A percentile compares a stretch with the other conserved stretches of the same genome.
Conservation (phyloP, 805 yeast genomes). For the Komagataella populi region DNA sequence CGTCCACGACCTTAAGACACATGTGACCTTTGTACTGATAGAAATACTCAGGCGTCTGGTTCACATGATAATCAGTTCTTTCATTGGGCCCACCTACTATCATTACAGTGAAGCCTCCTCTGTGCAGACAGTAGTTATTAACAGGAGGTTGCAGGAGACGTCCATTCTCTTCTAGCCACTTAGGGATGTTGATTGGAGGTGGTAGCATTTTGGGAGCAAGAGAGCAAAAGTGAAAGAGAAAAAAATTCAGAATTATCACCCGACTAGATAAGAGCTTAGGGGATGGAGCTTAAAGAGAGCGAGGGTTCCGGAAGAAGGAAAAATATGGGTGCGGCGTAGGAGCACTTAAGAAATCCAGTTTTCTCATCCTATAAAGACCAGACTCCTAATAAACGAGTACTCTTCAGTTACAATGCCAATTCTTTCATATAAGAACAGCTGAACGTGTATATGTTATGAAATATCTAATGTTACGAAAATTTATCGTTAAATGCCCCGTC, state of each 20-base stretch:
- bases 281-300: neutral
- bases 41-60: conserved; percentile 92
- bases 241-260: neutral
- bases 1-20: conserved; percentile 74
- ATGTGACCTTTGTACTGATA: conserved; percentile 78
- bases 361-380: too few species aligned
- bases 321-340: too few species aligned
- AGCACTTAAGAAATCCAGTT: too few species aligned
- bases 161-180: conserved; percentile 70
- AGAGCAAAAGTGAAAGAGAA: neutral
- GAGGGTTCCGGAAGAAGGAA: neutral
- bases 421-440: neutral
- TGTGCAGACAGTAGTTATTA: conserved; percentile 77
- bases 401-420: neutral
- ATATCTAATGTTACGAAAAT: neutral
- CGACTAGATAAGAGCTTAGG: neutral
- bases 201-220: conserved; percentile 27
- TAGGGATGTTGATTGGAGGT: conserved; percentile 62
- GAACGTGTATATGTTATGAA: neutral
- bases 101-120: conserved; percentile 92
- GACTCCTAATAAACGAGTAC: neutral
- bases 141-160: conserved; percentile 83
- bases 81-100: conserved; percentile 93
- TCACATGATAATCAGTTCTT: conserved; percentile 84
- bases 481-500: neutral